A percentile compares a stretch with the other conserved stretches of the same genome.
Conservation (phyloP, 495 filamentous ascomycete genomes). For the Aspergillus sparsus region DNA sequence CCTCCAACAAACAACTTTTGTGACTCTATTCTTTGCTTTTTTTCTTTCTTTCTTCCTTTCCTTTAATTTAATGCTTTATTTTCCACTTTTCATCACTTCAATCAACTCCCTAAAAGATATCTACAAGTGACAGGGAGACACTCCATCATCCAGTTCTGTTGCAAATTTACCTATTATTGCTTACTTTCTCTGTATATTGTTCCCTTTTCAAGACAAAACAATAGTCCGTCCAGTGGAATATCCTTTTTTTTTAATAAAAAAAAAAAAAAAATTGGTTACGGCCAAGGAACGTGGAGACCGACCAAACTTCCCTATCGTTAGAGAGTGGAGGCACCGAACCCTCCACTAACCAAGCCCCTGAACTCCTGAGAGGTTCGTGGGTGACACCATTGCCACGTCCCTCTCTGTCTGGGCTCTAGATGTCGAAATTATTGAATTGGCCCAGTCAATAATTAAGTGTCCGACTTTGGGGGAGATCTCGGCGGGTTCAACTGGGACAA, state of each 20-base stretch:
- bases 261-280: background rate
- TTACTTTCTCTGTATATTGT: no score
- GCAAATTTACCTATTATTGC: no score
- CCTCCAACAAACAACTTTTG: background rate
- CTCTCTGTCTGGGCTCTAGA: constrained; percentile 20
- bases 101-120: no score
- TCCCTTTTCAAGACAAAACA: background rate
- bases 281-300: constrained; percentile 16
- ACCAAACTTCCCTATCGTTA: constrained; percentile 8
- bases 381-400: constrained; percentile 1
- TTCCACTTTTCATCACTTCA: background rate
- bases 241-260: constrained; percentile 9
- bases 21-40: background rate
- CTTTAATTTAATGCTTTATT: background rate
- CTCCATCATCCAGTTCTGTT: no score
- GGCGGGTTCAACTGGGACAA: constrained; percentile 7
- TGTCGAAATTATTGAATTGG: constrained; percentile 26
- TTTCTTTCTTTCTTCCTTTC: background rate
- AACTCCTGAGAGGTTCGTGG: constrained; percentile 24
- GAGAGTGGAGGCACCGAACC: constrained; percentile 23
- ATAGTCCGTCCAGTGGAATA: background rate
- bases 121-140: no score
- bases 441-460: background rate
- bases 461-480: constrained; percentile 17
- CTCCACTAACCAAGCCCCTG: constrained; percentile 23